Evolutionary conservation across 1,139 yeast genomes (phyloP).

Genomic region (Taphrina populina): DNA sequence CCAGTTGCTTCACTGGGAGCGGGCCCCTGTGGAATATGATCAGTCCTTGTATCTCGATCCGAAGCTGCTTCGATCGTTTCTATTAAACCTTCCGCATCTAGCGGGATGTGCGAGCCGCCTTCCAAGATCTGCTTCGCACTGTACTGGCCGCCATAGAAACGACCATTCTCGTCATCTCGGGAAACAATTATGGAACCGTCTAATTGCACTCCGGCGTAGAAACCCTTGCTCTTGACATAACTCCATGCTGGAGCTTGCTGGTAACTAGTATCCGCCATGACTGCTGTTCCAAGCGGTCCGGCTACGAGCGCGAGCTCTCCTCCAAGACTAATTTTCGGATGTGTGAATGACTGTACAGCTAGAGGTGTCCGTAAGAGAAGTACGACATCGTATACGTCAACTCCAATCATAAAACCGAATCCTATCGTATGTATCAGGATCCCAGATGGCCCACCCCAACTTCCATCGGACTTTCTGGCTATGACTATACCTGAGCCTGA

Average conservation of each 20-base stretch:
- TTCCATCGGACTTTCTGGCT: slow-evolving; percentile 23
- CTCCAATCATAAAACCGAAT: slow-evolving; percentile 29
- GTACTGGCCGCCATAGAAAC: slow-evolving; percentile 17
- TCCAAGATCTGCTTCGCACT: slow-evolving; percentile 20
- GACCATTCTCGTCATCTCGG: slow-evolving; percentile 29
- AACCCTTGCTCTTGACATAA: slow-evolving; percentile 30
- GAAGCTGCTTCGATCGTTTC: slow-evolving; percentile 26
- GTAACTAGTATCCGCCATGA: slow-evolving; percentile 20
- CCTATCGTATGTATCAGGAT: slow-evolving; percentile 25
- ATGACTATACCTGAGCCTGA: slow-evolving; percentile 28
- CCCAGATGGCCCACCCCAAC: slow-evolving; percentile 28
- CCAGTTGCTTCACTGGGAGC: slow-evolving; percentile 31
- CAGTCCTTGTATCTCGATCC: slow-evolving; percentile 13
- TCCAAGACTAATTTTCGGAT: slow-evolving; percentile 25
- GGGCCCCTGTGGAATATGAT: slow-evolving; percentile 21
- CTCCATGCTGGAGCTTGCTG: slow-evolving; percentile 27
- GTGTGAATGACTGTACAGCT: slow-evolving; percentile 27
- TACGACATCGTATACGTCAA: slow-evolving; percentile 32
- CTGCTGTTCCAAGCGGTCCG: slow-evolving; percentile 26
- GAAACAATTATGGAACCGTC: slow-evolving; percentile 29
- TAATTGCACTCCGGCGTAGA: slow-evolving; percentile 32
- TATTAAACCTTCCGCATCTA: slow-evolving; percentile 21
- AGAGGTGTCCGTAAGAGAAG: slow-evolving; percentile 13
- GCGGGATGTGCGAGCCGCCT: slow-evolving; percentile 16
- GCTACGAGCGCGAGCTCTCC: slow-evolving; percentile 27